phyloP scores from a whole-genome alignment of 371 early-diverging fungal genomes.

The Rhizomucor pusillus region DNA sequence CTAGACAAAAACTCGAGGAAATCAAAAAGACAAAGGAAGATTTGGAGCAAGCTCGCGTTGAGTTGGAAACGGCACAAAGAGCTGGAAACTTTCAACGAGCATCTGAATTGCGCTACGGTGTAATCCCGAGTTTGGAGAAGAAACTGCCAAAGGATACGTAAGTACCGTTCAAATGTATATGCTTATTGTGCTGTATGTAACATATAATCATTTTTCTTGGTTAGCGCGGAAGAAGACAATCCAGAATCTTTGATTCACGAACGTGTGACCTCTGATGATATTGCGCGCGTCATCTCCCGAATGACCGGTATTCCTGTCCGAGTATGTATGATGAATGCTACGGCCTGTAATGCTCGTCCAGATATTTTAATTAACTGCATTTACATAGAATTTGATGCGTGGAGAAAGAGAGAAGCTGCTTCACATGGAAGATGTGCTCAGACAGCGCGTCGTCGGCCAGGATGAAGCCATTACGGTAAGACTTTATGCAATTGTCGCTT shows the following conservation, averaged over 20 bases:
- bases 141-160: slow-evolving; percentile 60
- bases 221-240: slow-evolving; percentile 42
- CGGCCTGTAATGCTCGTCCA: no score
- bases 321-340: neutral
- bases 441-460: slow-evolving; percentile 84
- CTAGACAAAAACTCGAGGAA: slow-evolving; percentile 61
- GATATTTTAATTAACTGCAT: no score
- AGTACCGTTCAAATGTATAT: neutral
- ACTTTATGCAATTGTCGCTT: neutral
- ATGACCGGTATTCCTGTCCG: slow-evolving; percentile 91
- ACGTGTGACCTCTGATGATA: slow-evolving; percentile 83
- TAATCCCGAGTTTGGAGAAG: slow-evolving; percentile 84
- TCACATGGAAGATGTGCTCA: slow-evolving; percentile 72
- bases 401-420: slow-evolving; percentile 84
- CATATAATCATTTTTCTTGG: no score
- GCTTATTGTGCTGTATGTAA: no score
- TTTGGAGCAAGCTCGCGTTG: slow-evolving; percentile 75
- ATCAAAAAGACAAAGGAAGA: slow-evolving; percentile 71
- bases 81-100: slow-evolving; percentile 74
- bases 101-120: slow-evolving; percentile 81
- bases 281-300: slow-evolving; percentile 82
- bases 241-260: slow-evolving; percentile 73
- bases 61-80: slow-evolving; percentile 73
- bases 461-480: slow-evolving; percentile 59
- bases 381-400: slow-evolving; percentile 57